Evolutionary conservation across 83 land plant species (phyloP).

Genomic region (Larix sibirica): DNA sequence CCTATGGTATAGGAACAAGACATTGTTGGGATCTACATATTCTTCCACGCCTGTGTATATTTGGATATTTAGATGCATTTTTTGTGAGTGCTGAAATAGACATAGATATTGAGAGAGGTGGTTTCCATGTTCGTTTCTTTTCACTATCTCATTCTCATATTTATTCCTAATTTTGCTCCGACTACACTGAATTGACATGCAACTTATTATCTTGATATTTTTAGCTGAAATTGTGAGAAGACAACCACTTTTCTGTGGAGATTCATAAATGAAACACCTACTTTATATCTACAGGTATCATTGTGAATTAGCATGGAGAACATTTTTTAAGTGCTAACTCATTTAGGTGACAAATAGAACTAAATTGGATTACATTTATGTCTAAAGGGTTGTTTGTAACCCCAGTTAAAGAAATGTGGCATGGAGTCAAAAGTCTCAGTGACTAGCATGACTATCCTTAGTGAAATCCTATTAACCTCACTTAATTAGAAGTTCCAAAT

Average conservation of each 20-base stretch:
- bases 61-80: neutral
- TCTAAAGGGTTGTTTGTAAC: constrained; percentile 54
- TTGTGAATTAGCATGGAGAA: neutral
- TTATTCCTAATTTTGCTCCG: too few relatives aligned
- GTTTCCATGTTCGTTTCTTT: too few relatives aligned
- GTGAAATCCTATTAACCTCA: constrained; percentile 65
- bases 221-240: constrained; percentile 88
- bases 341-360: neutral
- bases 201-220: neutral
- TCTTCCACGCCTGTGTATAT: neutral
- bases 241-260: constrained; percentile 87
- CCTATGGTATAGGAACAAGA: neutral
- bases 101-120: too few relatives aligned
- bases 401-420: constrained; percentile 66
- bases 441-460: constrained; percentile 82
- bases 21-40: neutral
- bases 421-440: constrained; percentile 54
- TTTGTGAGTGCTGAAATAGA: neutral
- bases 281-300: constrained; percentile 91
- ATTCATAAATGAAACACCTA: constrained; percentile 90
- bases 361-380: neutral
- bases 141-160: too few relatives aligned
- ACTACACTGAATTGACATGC: too few relatives aligned
- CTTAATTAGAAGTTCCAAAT: constrained; percentile 62
- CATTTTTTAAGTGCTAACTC: neutral